Evolutionary conservation across 495 filamentous ascomycete genomes (phyloP).

Genomic region (Penicillium canescens): DNA sequence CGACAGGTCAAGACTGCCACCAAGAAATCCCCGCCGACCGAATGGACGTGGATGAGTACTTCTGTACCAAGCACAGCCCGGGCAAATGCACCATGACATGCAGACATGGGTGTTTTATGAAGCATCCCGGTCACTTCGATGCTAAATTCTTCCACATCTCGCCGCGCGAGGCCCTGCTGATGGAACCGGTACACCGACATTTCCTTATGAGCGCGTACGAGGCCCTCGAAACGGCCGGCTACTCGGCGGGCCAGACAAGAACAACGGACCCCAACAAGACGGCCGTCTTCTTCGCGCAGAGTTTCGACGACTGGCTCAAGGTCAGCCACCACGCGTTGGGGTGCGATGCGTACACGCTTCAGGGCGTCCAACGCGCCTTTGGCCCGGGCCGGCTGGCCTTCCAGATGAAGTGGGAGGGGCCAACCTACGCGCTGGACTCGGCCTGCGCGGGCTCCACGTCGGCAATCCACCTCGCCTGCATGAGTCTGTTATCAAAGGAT

Average conservation of each 20-base stretch:
- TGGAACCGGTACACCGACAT: slow-evolving; percentile 28
- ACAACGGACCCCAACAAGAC: slow-evolving; percentile 16
- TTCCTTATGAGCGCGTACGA: slow-evolving; percentile 33
- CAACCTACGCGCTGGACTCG: too few species aligned
- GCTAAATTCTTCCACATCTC: slow-evolving; percentile 22
- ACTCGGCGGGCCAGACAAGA: slow-evolving; percentile 11
- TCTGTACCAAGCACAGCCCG: not conserved
- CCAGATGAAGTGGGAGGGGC: too few species aligned
- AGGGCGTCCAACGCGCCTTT: too few species aligned
- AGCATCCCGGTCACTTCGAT: slow-evolving; percentile 21
- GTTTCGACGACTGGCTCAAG: too few species aligned
- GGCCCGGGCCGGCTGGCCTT: too few species aligned
- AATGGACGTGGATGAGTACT: slow-evolving; percentile 40
- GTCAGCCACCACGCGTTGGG: slow-evolving; percentile 27
- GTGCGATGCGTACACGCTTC: too few species aligned
- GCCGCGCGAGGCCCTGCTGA: slow-evolving; percentile 15
- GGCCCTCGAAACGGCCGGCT: slow-evolving; percentile 31
- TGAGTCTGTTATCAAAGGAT: slow-evolving; percentile 64
- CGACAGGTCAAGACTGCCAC: too few species aligned
- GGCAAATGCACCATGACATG: too few species aligned
- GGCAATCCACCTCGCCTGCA: slow-evolving; percentile 67
- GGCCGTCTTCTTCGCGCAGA: slow-evolving; percentile 32
- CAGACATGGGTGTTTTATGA: slow-evolving; percentile 32
- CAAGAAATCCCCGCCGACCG: slow-evolving; percentile 26
- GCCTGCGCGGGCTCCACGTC: slow-evolving; percentile 15